A percentile compares a stretch with the other conserved stretches of the same genome.
Evolutionary conservation across 164 flowering plant genomes (phyloP).

Genomic region (Vitis labrusca): DNA sequence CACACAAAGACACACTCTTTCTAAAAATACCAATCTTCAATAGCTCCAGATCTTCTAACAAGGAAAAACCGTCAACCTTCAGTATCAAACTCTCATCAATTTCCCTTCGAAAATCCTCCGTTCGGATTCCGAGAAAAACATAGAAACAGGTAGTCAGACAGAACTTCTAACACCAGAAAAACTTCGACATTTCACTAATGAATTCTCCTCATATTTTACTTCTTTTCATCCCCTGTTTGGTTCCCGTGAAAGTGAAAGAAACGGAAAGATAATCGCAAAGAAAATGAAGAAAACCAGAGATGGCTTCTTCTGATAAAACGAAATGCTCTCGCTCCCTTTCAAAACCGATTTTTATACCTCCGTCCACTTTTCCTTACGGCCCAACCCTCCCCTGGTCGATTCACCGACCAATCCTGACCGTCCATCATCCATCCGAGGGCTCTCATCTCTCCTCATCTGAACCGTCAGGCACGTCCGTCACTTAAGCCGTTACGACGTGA

Average conservation of each 20-base stretch:
- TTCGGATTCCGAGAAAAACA: too few relatives aligned
- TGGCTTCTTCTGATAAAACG: constrained; percentile 21
- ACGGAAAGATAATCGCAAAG: constrained; percentile 10
- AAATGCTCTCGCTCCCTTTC: constrained; percentile 34
- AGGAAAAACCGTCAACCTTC: too few relatives aligned
- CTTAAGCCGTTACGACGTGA: not conserved
- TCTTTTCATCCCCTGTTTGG: not conserved
- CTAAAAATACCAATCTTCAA: not conserved
- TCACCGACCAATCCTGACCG: constrained; percentile 5
- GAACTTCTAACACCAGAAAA: too few relatives aligned
- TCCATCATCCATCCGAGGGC: constrained; percentile 22
- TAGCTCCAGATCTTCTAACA: constrained; percentile 15
- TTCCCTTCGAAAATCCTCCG: too few relatives aligned
- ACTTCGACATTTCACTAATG: constrained; percentile 13
- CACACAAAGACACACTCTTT: not conserved
- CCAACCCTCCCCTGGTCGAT: constrained; percentile 12
- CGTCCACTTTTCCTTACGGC: constrained; percentile 14
- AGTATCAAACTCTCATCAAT: too few relatives aligned
- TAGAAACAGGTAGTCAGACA: too few relatives aligned
- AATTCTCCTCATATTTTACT: constrained; percentile 2
- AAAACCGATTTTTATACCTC: constrained; percentile 26
- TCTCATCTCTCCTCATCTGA: not conserved
- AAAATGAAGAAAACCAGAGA: constrained; percentile 12
- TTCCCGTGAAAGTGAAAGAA: constrained; percentile 14
- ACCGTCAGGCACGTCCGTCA: constrained; percentile 9